These are phyloP conservation scores for Lichtheimia corymbifera DNA, from an alignment of 371 early-diverging fungal species.

Conservation along the genomic window DNA sequence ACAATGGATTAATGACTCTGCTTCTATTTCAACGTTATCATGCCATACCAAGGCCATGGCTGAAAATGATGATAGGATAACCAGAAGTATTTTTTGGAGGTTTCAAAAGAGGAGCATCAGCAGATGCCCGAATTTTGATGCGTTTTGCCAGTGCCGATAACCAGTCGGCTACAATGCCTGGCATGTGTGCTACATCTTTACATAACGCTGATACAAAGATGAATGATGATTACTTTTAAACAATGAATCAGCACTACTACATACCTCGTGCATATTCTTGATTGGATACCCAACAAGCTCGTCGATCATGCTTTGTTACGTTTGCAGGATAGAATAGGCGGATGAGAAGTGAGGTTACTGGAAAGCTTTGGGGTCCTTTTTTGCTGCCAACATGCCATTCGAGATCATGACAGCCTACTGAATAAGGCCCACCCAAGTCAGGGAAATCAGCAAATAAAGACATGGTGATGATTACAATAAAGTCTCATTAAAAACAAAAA, in stretches of 20 bases:
- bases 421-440: constrained; percentile 25
- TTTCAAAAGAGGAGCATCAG: not conserved
- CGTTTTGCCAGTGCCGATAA: not conserved
- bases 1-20: not conserved
- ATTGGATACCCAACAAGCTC: not conserved
- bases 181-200: not conserved
- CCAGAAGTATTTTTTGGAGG: not conserved
- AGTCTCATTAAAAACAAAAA: too few relatives aligned
- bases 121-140: not conserved
- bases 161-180: constrained; percentile 1
- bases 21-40: not conserved
- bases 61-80: not conserved
- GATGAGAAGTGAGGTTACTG: constrained; percentile 10
- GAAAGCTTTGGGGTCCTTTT: not conserved
- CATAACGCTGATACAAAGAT: not conserved
- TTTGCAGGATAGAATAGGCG: not conserved
- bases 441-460: constrained; percentile 26
- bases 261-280: not conserved
- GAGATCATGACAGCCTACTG: constrained; percentile 32
- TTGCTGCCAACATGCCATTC: constrained; percentile 17
- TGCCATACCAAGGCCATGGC: not conserved
- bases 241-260: not conserved
- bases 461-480: too few relatives aligned
- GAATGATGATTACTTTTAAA: not conserved
- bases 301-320: not conserved